phyloP scores from a whole-genome alignment of 75 land plant genomes.

The Selaginella tamariscina region DNA sequence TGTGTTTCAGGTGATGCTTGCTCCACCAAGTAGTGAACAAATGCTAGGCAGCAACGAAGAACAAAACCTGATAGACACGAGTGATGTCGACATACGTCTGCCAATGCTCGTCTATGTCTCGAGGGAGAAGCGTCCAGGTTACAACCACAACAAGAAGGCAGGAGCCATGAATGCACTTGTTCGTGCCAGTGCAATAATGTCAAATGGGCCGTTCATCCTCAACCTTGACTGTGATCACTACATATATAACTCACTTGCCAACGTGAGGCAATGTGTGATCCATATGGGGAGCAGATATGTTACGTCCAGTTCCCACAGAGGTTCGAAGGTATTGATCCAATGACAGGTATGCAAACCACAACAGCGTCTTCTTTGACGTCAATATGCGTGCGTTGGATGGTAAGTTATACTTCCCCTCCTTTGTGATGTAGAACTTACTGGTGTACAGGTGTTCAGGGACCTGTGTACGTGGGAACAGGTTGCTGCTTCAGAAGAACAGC shows the following conservation, averaged over 20 bases:
- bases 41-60: conserved; percentile 27
- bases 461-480: conserved; percentile 60
- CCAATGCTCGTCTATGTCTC: conserved; percentile 58
- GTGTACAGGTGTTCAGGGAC: conserved; percentile 36
- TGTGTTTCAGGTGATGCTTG: conserved; percentile 46
- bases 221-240: conserved; percentile 70
- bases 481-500: conserved; percentile 53
- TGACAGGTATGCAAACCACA: conserved; percentile 67
- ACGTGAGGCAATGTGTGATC: conserved; percentile 50
- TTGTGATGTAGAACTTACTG: no score
- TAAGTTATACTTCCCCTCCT: no score
- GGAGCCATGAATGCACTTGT: conserved; percentile 67
- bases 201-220: conserved; percentile 58
- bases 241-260: conserved; percentile 41
- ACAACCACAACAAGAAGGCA: conserved; percentile 63
- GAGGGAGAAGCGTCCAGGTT: background rate
- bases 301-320: conserved; percentile 75
- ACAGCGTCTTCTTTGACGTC: conserved; percentile 59
- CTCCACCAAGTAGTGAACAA: conserved; percentile 33
- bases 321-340: conserved; percentile 62
- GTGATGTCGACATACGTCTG: conserved; percentile 53
- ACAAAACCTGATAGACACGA: conserved; percentile 45
- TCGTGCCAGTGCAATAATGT: conserved; percentile 47
- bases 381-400: conserved; percentile 68
- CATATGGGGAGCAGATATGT: no score